These are phyloP conservation scores for Lichtheimia ramosa DNA, from an alignment of 371 early-diverging fungal species.

Conservation along the genomic window DNA sequence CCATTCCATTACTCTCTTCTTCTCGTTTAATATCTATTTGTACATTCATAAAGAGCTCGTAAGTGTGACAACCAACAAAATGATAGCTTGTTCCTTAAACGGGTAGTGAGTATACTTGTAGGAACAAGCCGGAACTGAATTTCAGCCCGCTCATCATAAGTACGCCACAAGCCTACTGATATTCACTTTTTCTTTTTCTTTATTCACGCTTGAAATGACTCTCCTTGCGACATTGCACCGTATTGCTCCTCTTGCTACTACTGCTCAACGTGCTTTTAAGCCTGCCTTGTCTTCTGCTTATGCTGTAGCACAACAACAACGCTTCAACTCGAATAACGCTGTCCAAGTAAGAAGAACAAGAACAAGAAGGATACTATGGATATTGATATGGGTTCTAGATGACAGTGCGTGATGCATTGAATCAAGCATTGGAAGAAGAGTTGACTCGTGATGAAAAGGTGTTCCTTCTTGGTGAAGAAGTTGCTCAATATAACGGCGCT, in stretches of 20 bases:
- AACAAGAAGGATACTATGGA: neutral
- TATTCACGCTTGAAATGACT: conserved; percentile 26
- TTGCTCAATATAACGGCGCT: conserved; percentile 98
- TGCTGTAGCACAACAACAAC: conserved; percentile 30
- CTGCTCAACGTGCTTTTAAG: conserved; percentile 27
- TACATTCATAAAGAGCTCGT: no score
- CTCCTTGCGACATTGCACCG: conserved; percentile 43
- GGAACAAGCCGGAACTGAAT: no score
- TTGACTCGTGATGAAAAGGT: conserved; percentile 91
- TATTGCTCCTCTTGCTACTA: conserved; percentile 42
- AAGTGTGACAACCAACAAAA: no score
- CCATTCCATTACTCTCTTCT: no score
- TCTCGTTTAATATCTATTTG: no score
- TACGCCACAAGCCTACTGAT: no score
- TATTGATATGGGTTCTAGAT: conserved; percentile 60
- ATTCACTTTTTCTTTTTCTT: conserved; percentile 10
- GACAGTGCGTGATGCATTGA: conserved; percentile 98
- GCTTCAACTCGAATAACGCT: conserved; percentile 39
- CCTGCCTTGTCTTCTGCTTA: conserved; percentile 30
- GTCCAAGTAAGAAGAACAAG: conserved; percentile 29
- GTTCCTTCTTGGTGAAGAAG: conserved; percentile 98
- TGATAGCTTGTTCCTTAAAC: no score
- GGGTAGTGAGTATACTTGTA: no score
- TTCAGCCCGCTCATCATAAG: no score
- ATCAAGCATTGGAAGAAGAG: conserved; percentile 98